Conservation (phyloP, 2,329 filamentous ascomycete species). For the Epicoccum sorghinum region DNA sequence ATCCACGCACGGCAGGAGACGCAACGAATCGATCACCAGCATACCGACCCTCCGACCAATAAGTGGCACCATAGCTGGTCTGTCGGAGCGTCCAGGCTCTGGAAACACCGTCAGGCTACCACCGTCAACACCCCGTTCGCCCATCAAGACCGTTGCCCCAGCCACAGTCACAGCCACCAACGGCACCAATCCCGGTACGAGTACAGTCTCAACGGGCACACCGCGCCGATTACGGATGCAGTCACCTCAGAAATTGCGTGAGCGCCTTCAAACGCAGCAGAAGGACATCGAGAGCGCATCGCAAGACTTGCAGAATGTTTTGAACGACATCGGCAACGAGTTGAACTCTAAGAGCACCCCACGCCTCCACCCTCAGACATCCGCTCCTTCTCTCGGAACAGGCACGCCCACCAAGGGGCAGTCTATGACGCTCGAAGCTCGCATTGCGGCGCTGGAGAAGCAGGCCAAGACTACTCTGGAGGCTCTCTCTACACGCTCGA, state of each 20-base stretch:
- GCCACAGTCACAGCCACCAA: not conserved
- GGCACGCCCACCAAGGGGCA: slow-evolving; percentile 22
- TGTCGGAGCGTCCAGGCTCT: slow-evolving; percentile 56
- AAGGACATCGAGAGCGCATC: slow-evolving; percentile 74
- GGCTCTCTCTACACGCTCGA: slow-evolving; percentile 41
- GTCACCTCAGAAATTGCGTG: slow-evolving; percentile 71
- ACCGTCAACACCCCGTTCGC: slow-evolving; percentile 44
- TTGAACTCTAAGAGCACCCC: slow-evolving; percentile 59
- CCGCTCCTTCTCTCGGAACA: slow-evolving; percentile 32
- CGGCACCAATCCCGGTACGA: not conserved
- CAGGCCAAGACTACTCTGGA: slow-evolving; percentile 60
- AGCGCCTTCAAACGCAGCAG: slow-evolving; percentile 84
- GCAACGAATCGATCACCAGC: slow-evolving; percentile 53
- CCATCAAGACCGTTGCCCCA: slow-evolving; percentile 27
- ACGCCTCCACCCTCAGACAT: slow-evolving; percentile 41
- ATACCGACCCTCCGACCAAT: slow-evolving; percentile 55
- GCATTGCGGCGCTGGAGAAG: slow-evolving; percentile 71
- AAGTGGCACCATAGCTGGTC: slow-evolving; percentile 52
- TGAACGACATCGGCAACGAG: slow-evolving; percentile 81
- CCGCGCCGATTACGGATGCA: slow-evolving; percentile 56
- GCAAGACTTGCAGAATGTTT: slow-evolving; percentile 72
- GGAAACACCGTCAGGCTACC: slow-evolving; percentile 66
- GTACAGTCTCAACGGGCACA: slow-evolving; percentile 23
- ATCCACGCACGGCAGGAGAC: slow-evolving; percentile 48
- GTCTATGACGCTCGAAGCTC: slow-evolving; percentile 54